Evolutionary conservation across 1,284 basidiomycete genomes (phyloP), one percentile per base, ranked within the genome.

Genomic region (Cutaneotrichosporon arboriforme): DNA sequence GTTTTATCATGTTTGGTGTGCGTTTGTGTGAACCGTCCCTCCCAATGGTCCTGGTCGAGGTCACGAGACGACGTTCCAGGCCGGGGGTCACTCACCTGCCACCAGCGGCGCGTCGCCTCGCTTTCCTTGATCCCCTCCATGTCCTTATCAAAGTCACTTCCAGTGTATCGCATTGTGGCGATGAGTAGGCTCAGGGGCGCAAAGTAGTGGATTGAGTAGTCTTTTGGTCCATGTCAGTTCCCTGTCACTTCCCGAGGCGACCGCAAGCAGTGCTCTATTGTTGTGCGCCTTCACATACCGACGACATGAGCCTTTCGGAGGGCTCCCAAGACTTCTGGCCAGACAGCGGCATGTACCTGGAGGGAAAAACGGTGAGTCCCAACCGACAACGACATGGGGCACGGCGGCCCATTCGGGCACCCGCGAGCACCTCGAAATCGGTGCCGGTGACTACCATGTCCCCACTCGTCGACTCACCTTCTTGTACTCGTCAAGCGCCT

Each of bases 191-290:
- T 60, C 46, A 62, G 80, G 73, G 51, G 81, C 78, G 46, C 81
- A 77, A 71, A 83, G 64, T 85, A 80, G 64, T 86, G 78, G 64
- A 89, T 89, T 31, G 85, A 86, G 68, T 88, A 89, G 72, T 89
- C 86, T 77, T n/a, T n/a, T 51, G 17, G 26, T 7, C 7, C 26
- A 31, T 4, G n/a, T 48, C 33, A 55, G 41, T 20, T n/a, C n/a
- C n/a, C n/a, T n/a, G n/a, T n/a, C n/a, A n/a, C n/a, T n/a, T n/a
- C n/a, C n/a, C n/a, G n/a, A n/a, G n/a, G n/a, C n/a, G n/a, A n/a
- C n/a, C n/a, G n/a, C n/a, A n/a, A n/a, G n/a, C n/a, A n/a, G n/a
- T n/a, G n/a, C 15, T 23, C 35, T 18, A 17, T 31, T 22, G 22
- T 14, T 4, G 5, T n/a, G 8, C 31, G 22, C 26, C n/a, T 31